These are phyloP conservation scores for Coleophoma crateriformis DNA, from an alignment of 2,329 filamentous ascomycete species.

Conservation along the genomic window DNA sequence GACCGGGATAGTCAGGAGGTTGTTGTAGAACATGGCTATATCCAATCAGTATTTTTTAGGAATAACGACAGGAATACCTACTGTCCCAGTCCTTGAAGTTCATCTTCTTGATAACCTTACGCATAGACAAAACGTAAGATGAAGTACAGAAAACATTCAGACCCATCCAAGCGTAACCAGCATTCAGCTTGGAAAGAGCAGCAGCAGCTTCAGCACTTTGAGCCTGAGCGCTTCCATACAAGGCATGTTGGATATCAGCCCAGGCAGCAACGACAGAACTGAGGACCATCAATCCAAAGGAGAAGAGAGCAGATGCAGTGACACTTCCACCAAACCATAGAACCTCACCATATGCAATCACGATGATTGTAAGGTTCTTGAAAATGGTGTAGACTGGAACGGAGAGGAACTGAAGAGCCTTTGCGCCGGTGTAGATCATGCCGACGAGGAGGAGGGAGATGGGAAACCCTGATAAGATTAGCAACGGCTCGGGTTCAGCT, in stretches of 20 bases:
- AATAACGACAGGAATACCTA: slow-evolving; percentile 43
- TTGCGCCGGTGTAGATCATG: slow-evolving; percentile 98
- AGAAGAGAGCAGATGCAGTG: slow-evolving; percentile 79
- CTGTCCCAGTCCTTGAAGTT: slow-evolving; percentile 99
- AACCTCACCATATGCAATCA: slow-evolving; percentile 97
- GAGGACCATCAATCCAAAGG: slow-evolving; percentile 93
- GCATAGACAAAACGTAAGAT: slow-evolving; percentile 85
- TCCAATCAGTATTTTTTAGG: slow-evolving; percentile 23
- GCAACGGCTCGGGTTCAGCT: too few species aligned
- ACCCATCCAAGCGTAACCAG: slow-evolving; percentile 97
- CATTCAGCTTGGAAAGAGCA: slow-evolving; percentile 83
- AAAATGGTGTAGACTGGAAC: slow-evolving; percentile 99
- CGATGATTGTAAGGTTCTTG: slow-evolving; percentile 98
- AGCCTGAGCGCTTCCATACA: slow-evolving; percentile 40
- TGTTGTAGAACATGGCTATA: slow-evolving; percentile 99
- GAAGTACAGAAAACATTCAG: slow-evolving; percentile 95
- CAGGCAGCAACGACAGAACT: slow-evolving; percentile 93
- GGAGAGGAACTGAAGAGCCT: slow-evolving; percentile 91
- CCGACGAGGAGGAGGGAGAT: slow-evolving; percentile 92
- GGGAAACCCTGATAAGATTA: slow-evolving; percentile 69
- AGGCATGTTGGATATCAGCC: slow-evolving; percentile 88
- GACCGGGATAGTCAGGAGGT: slow-evolving; percentile 91
- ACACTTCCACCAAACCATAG: slow-evolving; percentile 97
- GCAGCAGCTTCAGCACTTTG: slow-evolving; percentile 53
- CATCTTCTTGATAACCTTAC: slow-evolving; percentile 98